Evolutionary conservation across 257 asterid genomes (phyloP), one percentile per base, ranked within the genome.

Genomic region (Nicotiana paniculata): DNA sequence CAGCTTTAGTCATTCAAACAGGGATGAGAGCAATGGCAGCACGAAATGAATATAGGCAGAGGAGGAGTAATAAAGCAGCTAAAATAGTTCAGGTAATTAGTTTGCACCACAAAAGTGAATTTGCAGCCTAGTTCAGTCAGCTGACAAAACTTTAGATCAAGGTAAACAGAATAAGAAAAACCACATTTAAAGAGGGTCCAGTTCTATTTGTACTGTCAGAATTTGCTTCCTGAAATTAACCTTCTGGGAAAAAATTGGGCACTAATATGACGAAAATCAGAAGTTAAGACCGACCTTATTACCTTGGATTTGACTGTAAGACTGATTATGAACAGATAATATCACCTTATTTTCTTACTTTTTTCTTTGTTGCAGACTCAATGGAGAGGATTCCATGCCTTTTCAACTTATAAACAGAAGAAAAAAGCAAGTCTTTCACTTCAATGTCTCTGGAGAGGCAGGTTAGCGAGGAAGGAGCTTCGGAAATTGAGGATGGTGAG

Each of bases 371-470:
- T 48, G 43, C 91, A 95, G 99, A 91, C 95, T 37, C 88, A 80
- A 83, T 93, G 98, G 98, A 89, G 98, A 89, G 87, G 94, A 83
- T 91, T 81, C 92, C 88, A 91, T 54, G 96, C 93, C 68, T 83
- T 82, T 43, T 88, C 90, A 72, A 62, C 87, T 61, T 92, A 89
- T 84, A 92, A 91, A 57, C 89, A 82, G 87, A 89, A 86, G 83
- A 90, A 87, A 83, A 92, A 87, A 88, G 90, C 90, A 66, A 90
- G 51, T 57, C 77, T 92, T 63, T 84, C 90, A 81, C 90, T 93
- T 85, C 99, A 95, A 88, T 92, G 99, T 87, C 92, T 91, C 83
- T 95, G 99, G 99, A 91, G 99, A 90, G 92, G 89, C 62, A 89
- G 91, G 85, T 82, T 90, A 51, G 99, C 98, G 51, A 92, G 97